Conservation (phyloP, 805 yeast genomes). For the Sugiyamaella valdiviana region DNA sequence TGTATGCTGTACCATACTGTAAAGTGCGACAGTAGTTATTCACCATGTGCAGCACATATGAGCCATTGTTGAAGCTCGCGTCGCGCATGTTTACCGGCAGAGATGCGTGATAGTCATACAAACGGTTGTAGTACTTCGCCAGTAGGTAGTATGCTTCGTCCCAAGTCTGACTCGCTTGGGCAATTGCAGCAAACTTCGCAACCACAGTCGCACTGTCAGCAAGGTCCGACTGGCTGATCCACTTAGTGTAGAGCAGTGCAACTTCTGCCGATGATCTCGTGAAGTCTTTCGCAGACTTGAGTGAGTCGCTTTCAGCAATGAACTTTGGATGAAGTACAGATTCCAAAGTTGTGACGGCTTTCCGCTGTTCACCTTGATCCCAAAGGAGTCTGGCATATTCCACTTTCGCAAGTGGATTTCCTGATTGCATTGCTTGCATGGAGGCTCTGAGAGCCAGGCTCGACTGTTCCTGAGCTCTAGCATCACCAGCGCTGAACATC, state of each 20-base stretch:
- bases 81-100: conserved; percentile 28
- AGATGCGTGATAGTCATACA: conserved; percentile 59
- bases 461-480: conserved; percentile 60
- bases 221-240: conserved; percentile 84
- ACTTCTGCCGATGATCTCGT: conserved; percentile 34
- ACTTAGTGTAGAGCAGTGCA: conserved; percentile 74
- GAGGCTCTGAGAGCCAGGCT: conserved; percentile 68
- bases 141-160: conserved; percentile 75
- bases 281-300: conserved; percentile 1
- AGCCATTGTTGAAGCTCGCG: conserved; percentile 29
- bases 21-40: conserved; percentile 53
- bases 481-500: conserved; percentile 53
- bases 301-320: conserved; percentile 8
- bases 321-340: conserved; percentile 31
- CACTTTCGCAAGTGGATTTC: conserved; percentile 29
- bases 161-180: conserved; percentile 50
- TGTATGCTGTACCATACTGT: conserved; percentile 54
- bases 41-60: conserved; percentile 50
- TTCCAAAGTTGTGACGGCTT: conserved; percentile 65
- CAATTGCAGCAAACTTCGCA: conserved; percentile 58
- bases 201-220: conserved; percentile 69
- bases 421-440: conserved; percentile 44
- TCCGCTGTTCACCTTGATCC: conserved; percentile 82
- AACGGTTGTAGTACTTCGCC: conserved; percentile 72
- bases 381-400: conserved; percentile 81